phyloP scores from a whole-genome alignment of 441 rosid species.

The Populus tomentosa region DNA sequence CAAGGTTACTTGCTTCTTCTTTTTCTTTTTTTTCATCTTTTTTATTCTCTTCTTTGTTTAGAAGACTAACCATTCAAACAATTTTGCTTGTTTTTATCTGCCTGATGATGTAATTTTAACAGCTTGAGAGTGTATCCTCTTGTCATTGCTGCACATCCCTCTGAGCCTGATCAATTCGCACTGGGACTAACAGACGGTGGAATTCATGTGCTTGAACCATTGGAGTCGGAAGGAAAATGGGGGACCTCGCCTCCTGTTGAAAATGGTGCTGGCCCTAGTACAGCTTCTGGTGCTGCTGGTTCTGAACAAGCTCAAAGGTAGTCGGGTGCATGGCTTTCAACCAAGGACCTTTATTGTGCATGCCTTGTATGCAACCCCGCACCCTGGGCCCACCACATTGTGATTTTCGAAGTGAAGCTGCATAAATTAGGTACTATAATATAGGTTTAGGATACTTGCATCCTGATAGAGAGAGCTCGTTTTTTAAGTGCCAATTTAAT shows the following conservation, averaged over 20 bases:
- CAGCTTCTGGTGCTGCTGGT: conserved; percentile 36
- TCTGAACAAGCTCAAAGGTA: conserved; percentile 59
- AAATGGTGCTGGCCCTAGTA: conserved; percentile 50
- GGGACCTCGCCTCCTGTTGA: conserved; percentile 65
- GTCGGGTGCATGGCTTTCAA: conserved; percentile 20
- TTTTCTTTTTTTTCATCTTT: background rate
- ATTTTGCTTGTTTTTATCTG: background rate
- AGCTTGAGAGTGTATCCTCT: conserved; percentile 73
- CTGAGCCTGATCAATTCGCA: conserved; percentile 71
- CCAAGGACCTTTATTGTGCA: conserved; percentile 12
- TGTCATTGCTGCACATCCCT: conserved; percentile 83
- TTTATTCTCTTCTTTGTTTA: background rate
- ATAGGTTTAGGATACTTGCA: conserved; percentile 14
- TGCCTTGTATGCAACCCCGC: conserved; percentile 25
- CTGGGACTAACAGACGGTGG: conserved; percentile 77
- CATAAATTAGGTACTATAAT: conserved; percentile 18
- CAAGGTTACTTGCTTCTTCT: conserved; percentile 36
- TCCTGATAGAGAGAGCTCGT: conserved; percentile 13
- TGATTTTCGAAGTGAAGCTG: conserved; percentile 36
- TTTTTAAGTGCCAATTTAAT: conserved; percentile 7
- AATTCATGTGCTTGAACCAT: conserved; percentile 66
- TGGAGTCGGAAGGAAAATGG: conserved; percentile 71
- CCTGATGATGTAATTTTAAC: conserved; percentile 23
- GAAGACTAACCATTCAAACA: background rate
- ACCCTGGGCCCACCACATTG: conserved; percentile 22